phyloP scores from a whole-genome alignment of 202 grass and related monocot species.

The Digitaria exilis region DNA sequence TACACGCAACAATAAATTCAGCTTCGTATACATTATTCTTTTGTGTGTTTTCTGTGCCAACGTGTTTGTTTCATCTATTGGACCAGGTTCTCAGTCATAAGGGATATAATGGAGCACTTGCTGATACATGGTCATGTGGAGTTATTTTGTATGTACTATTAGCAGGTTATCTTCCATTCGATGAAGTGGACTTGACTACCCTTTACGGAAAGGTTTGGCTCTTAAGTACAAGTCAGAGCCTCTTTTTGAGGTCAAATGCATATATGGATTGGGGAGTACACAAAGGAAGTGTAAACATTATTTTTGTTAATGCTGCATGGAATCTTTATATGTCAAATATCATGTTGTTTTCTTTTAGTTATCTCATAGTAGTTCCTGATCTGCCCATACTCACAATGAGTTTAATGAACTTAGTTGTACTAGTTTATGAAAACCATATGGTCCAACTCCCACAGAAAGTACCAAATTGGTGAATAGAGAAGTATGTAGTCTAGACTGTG shows the following conservation, averaged over 20 bases:
- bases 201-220: constrained; percentile 87
- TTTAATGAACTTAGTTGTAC: not conserved
- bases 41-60: constrained; percentile 22
- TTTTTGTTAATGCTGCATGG: not conserved
- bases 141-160: constrained; percentile 93
- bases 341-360: not conserved
- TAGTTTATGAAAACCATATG: constrained; percentile 9
- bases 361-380: not conserved
- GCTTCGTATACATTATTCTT: not conserved
- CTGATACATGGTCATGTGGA: constrained; percentile 99
- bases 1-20: constrained; percentile 10
- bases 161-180: constrained; percentile 98
- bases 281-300: not conserved
- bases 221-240: not conserved
- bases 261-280: not conserved
- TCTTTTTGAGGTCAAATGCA: not conserved
- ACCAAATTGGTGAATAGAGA: constrained; percentile 17
- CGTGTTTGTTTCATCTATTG: constrained; percentile 22
- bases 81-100: constrained; percentile 92
- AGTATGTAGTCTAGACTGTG: not conserved
- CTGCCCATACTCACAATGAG: not conserved
- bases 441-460: constrained; percentile 5
- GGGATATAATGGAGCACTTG: constrained; percentile 94
- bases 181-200: constrained; percentile 94
- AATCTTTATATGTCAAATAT: constrained; percentile 2